Evolutionary conservation across 2,329 filamentous ascomycete species (phyloP).

Genomic region (Hypoxylon sp.): DNA sequence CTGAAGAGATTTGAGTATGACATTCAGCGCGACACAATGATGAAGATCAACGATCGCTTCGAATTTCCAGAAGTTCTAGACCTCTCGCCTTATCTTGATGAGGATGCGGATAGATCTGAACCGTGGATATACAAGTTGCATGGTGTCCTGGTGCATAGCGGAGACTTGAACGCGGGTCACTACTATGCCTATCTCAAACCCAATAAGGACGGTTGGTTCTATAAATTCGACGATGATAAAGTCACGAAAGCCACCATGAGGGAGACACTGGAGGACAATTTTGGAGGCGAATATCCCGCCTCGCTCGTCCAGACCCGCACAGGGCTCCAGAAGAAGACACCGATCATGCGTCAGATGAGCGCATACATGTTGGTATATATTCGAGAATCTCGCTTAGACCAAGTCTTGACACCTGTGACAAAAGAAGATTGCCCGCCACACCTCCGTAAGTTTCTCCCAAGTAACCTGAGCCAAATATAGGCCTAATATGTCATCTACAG

Average conservation of each 20-base stretch:
- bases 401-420: constrained; percentile 83
- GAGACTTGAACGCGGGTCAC: constrained; percentile 96
- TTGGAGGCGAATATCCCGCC: constrained; percentile 84
- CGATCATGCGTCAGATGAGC: constrained; percentile 79
- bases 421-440: constrained; percentile 85
- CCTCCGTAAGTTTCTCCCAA: constrained; percentile 73
- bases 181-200: constrained; percentile 99
- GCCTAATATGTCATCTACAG: constrained; percentile 58
- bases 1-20: constrained; percentile 99
- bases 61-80: constrained; percentile 90
- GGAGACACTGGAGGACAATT: constrained; percentile 97
- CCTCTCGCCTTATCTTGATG: constrained; percentile 87
- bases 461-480: constrained; percentile 32
- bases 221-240: constrained; percentile 96
- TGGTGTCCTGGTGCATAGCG: constrained; percentile 95
- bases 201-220: constrained; percentile 92
- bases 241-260: constrained; percentile 94
- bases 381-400: constrained; percentile 85
- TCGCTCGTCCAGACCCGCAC: constrained; percentile 64
- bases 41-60: constrained; percentile 97
- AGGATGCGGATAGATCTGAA: constrained; percentile 88
- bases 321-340: constrained; percentile 68
- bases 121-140: constrained; percentile 94
- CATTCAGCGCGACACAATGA: constrained; percentile 95
- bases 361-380: constrained; percentile 99